Percentiles rank a stretch among this genome's conserved stretches.
These are phyloP conservation scores for Monosporascus sp. DNA, from an alignment of 2,329 filamentous ascomycete species.

Conservation along the genomic window DNA sequence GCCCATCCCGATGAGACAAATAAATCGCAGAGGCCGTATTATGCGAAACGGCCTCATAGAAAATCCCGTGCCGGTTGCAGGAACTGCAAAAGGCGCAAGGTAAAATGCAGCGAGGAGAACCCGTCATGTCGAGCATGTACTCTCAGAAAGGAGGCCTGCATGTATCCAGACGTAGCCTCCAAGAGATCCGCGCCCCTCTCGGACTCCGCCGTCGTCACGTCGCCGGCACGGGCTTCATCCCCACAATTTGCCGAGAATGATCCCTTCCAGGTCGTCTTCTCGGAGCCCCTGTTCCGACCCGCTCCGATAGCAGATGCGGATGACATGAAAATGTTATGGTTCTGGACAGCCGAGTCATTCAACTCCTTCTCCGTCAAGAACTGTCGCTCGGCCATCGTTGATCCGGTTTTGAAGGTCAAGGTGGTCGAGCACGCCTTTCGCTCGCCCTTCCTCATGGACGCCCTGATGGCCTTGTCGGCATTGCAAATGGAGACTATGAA, in stretches of 20 bases:
- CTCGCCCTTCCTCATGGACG: constrained; percentile 50
- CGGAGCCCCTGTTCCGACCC: constrained; percentile 32
- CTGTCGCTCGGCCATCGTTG: constrained; percentile 28
- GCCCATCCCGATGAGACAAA: no score
- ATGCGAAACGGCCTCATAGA: constrained; percentile 47
- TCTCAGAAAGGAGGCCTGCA: constrained; percentile 41
- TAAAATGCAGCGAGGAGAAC: constrained; percentile 41
- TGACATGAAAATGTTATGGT: constrained; percentile 52
- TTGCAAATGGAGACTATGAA: constrained; percentile 41
- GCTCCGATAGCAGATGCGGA: constrained; percentile 26
- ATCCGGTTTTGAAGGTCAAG: constrained; percentile 38
- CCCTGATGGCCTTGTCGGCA: constrained; percentile 45
- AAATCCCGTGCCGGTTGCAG: constrained; percentile 49
- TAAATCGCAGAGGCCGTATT: constrained; percentile 26
- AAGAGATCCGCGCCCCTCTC: not conserved
- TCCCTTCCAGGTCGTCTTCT: constrained; percentile 12
- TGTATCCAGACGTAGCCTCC: constrained; percentile 31
- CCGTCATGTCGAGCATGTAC: constrained; percentile 45
- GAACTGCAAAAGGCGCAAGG: constrained; percentile 4
- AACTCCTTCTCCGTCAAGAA: constrained; percentile 39
- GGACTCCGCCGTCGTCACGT: not conserved
- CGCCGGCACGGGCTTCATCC: not conserved
- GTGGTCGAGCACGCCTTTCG: constrained; percentile 46
- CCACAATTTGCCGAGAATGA: not conserved
- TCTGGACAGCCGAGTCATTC: constrained; percentile 44